phyloP scores from a whole-genome alignment of 768 basidiomycete genomes.

The Tylopilus balloui region DNA sequence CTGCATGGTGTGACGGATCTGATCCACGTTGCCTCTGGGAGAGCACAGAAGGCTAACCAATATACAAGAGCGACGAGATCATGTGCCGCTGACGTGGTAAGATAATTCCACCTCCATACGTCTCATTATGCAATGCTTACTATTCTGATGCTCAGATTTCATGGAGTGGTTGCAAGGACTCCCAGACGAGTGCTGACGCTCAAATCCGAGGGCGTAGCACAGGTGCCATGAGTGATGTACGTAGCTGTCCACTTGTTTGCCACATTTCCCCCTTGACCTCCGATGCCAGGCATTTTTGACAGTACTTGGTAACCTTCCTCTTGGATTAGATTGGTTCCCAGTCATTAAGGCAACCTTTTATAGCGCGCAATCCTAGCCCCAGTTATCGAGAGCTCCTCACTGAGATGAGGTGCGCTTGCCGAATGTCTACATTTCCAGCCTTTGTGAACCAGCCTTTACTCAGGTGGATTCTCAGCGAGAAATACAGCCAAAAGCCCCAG shows the following conservation, averaged over 20 bases:
- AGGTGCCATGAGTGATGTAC: slow-evolving; percentile 77
- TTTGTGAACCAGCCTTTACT: not conserved
- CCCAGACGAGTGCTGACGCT: slow-evolving; percentile 79
- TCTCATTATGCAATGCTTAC: not conserved
- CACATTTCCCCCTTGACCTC: not conserved
- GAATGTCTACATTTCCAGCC: not conserved
- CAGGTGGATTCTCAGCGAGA: slow-evolving; percentile 39
- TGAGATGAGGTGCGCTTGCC: slow-evolving; percentile 37
- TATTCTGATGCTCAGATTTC: slow-evolving; percentile 49
- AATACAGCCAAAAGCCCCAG: slow-evolving; percentile 59
- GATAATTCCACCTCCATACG: slow-evolving; percentile 25
- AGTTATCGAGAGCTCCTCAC: slow-evolving; percentile 49
- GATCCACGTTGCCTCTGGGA: slow-evolving; percentile 70
- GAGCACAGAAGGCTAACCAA: slow-evolving; percentile 57
- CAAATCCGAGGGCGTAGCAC: slow-evolving; percentile 60
- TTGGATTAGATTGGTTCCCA: not conserved
- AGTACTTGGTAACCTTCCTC: slow-evolving; percentile 41
- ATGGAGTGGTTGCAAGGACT: slow-evolving; percentile 80
- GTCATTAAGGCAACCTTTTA: not conserved
- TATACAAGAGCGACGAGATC: slow-evolving; percentile 60
- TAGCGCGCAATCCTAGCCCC: slow-evolving; percentile 44
- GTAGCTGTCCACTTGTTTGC: slow-evolving; percentile 21
- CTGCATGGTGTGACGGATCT: slow-evolving; percentile 70
- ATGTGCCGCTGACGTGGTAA: slow-evolving; percentile 80
- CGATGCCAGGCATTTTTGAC: slow-evolving; percentile 50